phyloP scores from a whole-genome alignment of 164 flowering plant genomes.

The Brasenia schreberi region DNA sequence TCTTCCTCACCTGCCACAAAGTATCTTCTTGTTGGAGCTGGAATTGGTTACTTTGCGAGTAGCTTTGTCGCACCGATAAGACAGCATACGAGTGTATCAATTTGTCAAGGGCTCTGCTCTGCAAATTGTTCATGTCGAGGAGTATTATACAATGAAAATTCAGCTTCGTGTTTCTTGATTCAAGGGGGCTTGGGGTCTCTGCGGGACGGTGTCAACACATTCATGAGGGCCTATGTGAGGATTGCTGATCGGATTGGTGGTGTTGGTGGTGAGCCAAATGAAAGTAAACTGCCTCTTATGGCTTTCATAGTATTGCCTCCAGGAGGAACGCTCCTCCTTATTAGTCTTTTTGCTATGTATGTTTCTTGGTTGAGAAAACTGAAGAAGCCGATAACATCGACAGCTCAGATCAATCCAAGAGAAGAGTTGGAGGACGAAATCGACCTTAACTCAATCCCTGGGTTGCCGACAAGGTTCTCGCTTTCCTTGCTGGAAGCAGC shows the following conservation, averaged over 20 bases:
- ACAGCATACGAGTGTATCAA: slow-evolving; percentile 14
- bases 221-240: slow-evolving; percentile 28
- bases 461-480: slow-evolving; percentile 8
- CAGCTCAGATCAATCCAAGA: too few species aligned
- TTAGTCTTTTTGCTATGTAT: slow-evolving; percentile 11
- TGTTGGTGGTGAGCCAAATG: neutral
- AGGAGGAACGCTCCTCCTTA: slow-evolving; percentile 33
- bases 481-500: slow-evolving; percentile 29
- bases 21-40: slow-evolving; percentile 18
- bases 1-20: neutral
- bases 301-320: slow-evolving; percentile 52
- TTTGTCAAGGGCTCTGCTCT: slow-evolving; percentile 51
- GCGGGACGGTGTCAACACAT: slow-evolving; percentile 10
- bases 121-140: slow-evolving; percentile 70
- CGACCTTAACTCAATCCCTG: too few species aligned
- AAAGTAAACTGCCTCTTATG: slow-evolving; percentile 24
- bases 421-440: too few species aligned
- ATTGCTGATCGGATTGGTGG: too few species aligned
- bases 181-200: slow-evolving; percentile 49
- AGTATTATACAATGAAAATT: slow-evolving; percentile 39
- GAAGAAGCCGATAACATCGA: too few species aligned
- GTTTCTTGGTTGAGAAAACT: slow-evolving; percentile 39
- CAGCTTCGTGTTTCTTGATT: slow-evolving; percentile 51
- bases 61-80: slow-evolving; percentile 22
- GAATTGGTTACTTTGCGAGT: slow-evolving; percentile 35